phyloP scores from a whole-genome alignment of 176 grass and related monocot species.

The Bonia amplexicaulis region DNA sequence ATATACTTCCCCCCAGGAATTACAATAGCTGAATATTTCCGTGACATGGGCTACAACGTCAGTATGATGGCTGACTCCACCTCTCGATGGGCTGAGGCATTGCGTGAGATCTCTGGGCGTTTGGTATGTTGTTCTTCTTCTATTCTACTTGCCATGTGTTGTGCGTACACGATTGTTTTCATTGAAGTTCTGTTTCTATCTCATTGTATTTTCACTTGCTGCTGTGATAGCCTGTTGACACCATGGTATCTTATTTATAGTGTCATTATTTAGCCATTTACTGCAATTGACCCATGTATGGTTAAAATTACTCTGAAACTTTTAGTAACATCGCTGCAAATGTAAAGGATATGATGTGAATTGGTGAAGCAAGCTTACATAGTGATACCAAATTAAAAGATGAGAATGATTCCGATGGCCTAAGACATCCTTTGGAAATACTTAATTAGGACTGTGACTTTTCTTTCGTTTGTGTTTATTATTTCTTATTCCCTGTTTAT shows the following conservation, averaged over 20 bases:
- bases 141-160: neutral
- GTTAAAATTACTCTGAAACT: neutral
- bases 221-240: neutral
- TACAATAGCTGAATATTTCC: slow-evolving; percentile 88
- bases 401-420: neutral
- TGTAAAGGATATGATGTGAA: neutral
- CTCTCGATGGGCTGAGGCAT: slow-evolving; percentile 79
- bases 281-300: neutral
- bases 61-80: slow-evolving; percentile 99
- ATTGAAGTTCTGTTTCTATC: neutral
- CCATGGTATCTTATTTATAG: neutral
- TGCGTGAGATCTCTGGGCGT: slow-evolving; percentile 68
- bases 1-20: slow-evolving; percentile 42
- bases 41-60: slow-evolving; percentile 95
- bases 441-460: neutral
- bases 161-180: neutral
- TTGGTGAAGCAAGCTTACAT: neutral
- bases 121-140: slow-evolving; percentile 37
- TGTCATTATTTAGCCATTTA: neutral
- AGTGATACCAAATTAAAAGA: neutral
- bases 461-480: neutral
- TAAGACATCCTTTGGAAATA: neutral
- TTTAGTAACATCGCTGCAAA: neutral
- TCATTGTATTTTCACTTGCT: neutral
- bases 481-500: neutral